These are phyloP conservation scores for Juglanconis sp. DNA, from an alignment of 2,329 filamentous ascomycete genomes.

Conservation along the genomic window DNA sequence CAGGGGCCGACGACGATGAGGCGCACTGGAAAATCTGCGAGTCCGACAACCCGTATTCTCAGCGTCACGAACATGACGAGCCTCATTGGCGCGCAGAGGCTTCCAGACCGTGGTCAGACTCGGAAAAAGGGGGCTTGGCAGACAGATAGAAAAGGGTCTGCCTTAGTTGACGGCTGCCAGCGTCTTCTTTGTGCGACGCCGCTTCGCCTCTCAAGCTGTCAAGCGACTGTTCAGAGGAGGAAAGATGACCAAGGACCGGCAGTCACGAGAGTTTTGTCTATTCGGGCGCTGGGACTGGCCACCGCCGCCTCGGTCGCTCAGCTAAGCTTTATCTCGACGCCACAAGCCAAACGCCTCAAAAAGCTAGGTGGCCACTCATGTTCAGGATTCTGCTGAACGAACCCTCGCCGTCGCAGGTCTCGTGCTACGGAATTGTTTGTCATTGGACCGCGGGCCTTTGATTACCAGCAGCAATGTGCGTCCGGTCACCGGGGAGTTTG, in stretches of 20 bases:
- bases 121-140: background rate
- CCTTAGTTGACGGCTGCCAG: background rate
- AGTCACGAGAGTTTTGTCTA: background rate
- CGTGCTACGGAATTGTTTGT: background rate
- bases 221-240: background rate
- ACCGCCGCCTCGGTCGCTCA: background rate
- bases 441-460: background rate
- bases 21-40: background rate
- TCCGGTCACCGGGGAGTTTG: background rate
- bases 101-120: background rate
- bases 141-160: background rate
- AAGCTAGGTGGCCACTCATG: background rate
- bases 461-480: background rate
- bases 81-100: background rate
- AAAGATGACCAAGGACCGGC: background rate
- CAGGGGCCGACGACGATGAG: background rate
- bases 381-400: background rate
- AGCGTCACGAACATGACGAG: background rate
- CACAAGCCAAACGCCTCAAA: background rate
- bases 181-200: background rate
- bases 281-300: background rate
- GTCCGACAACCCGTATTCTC: background rate
- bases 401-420: background rate
- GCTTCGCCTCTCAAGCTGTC: background rate
- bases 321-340: slow-evolving; percentile 1